Evolutionary conservation across 1,284 basidiomycete species (phyloP), one percentile per base, ranked within the genome.

Genomic region (Trametes sp.): DNA sequence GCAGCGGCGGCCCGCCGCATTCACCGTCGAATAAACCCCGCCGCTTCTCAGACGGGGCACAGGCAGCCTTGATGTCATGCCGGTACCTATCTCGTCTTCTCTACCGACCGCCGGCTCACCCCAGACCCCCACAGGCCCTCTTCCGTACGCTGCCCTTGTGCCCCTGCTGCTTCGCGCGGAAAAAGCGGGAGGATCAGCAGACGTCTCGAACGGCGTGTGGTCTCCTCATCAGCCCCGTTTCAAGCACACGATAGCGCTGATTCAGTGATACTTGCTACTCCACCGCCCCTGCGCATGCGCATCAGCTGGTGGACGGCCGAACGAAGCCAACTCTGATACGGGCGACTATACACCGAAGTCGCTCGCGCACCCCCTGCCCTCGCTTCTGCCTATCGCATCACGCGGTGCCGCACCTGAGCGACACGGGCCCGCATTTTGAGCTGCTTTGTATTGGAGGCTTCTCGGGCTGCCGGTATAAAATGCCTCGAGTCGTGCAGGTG

Each of bases 361-460:
- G 63, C 59, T 63, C 60, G 61, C 14, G 33, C 61, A n/a, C 16
- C 16, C 31, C 14, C 24, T 49, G 50, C 56, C 48, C 23, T n/a
- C 11, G 7, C 23, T 61, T 65, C 51, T 13, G 28, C 24, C 36
- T 63, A 68, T 65, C 66, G 28, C 53, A 55, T 68, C 66, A 68
- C 66, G 66, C 58, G 66, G 50, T 48, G 21, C 31, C 33, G 42
- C 56, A 58, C 31, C 51, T 54, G 52, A 31, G 54, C 51, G 29
- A 31, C 35, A 42, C 62, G 49, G 49, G 29, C 26, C 53, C 35
- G 45, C 16, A n/a, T 24, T n/a, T 29, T 23, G 29, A 38, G 45
- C 38, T 41, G 5, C 24, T 23, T 5, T 52, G 49, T 61, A 62
- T 57, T 49, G 31, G 29, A 41, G 24, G 10, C n/a, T 29, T 28